A percentile compares a stretch with the other conserved stretches of the same genome.
Conservation (phyloP, 768 basidiomycete species). For the Suillus paluster region DNA sequence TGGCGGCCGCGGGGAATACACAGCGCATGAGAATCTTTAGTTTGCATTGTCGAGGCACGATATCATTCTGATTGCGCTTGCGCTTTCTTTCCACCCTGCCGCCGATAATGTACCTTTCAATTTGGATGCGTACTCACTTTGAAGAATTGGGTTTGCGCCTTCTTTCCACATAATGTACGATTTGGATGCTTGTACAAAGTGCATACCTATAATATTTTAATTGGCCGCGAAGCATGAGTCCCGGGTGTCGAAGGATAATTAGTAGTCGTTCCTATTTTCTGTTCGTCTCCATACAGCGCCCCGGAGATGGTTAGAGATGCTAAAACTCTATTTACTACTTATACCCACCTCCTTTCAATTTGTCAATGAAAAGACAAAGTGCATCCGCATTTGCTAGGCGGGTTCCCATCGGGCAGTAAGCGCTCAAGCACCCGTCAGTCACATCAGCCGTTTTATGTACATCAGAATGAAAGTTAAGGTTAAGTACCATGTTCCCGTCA, state of each 20-base stretch:
- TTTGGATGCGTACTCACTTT: not conserved
- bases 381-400: conserved; percentile 10
- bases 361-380: conserved; percentile 30
- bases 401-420: conserved; percentile 30
- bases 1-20: not conserved
- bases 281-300: conserved; percentile 9
- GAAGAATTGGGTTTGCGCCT: not conserved
- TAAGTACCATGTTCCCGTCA: conserved; percentile 25
- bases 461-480: conserved; percentile 37
- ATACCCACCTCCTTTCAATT: conserved; percentile 18
- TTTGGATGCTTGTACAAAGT: no score
- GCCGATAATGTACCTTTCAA: conserved; percentile 4
- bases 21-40: conserved; percentile 1
- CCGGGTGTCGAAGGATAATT: not conserved
- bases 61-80: conserved; percentile 1
- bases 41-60: conserved; percentile 1
- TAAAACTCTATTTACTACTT: conserved; percentile 36
- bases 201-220: no score
- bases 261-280: not conserved
- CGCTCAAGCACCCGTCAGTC: conserved; percentile 29
- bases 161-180: not conserved
- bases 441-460: conserved; percentile 34
- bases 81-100: conserved; percentile 2
- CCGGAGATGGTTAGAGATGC: conserved; percentile 19
- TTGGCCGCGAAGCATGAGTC: conserved; percentile 1